Percentiles rank a stretch among this genome's conserved stretches.
Evolutionary conservation across 768 basidiomycete species (phyloP).

Genomic region (Termitomyces sp.): DNA sequence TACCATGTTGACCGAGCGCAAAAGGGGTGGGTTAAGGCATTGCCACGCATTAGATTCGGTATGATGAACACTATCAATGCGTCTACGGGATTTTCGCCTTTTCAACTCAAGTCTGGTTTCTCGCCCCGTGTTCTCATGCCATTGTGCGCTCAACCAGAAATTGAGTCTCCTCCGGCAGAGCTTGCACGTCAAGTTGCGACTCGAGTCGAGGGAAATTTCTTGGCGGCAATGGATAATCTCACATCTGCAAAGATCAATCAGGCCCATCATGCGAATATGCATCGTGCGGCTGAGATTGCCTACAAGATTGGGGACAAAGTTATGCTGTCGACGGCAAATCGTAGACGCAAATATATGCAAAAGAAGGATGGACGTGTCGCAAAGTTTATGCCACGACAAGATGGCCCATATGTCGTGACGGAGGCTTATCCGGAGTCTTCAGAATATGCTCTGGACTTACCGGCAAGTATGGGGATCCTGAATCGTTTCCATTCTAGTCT

Average conservation of each 20-base stretch:
- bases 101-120: not conserved
- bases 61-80: too few relatives aligned
- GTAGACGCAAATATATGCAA: slow-evolving; percentile 16
- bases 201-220: not conserved
- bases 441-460: slow-evolving; percentile 15
- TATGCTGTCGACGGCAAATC: slow-evolving; percentile 21
- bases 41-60: too few relatives aligned
- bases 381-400: slow-evolving; percentile 30
- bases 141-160: too few relatives aligned
- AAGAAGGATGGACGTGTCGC: slow-evolving; percentile 11
- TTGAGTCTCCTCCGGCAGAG: not conserved
- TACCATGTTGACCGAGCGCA: too few relatives aligned
- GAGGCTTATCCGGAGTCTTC: slow-evolving; percentile 14
- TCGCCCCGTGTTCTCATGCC: not conserved
- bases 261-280: not conserved
- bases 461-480: not conserved
- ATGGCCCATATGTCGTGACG: slow-evolving; percentile 21
- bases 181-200: not conserved
- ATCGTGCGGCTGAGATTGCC: not conserved
- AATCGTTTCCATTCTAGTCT: not conserved
- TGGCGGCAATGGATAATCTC: not conserved
- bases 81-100: too few relatives aligned
- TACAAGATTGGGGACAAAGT: slow-evolving; percentile 17
- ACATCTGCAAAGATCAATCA: not conserved
- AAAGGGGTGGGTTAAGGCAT: too few relatives aligned